Conservation (phyloP, 208 protist species). For the Acanthamoeba sp. region DNA sequence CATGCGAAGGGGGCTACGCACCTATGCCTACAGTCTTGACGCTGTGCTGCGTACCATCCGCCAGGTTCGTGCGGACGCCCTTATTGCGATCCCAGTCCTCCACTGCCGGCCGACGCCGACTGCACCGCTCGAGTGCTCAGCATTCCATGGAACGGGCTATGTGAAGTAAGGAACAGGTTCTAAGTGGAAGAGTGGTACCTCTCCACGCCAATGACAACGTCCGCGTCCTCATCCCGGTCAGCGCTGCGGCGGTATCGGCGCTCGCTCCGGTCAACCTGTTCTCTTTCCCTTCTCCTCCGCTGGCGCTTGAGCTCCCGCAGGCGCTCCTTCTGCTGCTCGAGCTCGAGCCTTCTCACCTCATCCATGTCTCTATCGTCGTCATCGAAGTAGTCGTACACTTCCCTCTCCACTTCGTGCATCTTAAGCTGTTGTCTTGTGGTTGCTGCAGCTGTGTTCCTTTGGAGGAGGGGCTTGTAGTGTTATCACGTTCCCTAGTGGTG, state of each 20-base stretch:
- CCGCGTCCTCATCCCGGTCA: background rate
- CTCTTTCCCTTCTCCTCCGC: background rate
- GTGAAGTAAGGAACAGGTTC: too few species aligned
- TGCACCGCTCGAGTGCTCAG: background rate
- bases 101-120: background rate
- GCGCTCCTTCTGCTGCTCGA: background rate
- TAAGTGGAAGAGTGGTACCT: too few species aligned
- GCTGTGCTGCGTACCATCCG: background rate
- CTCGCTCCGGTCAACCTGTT: background rate
- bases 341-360: background rate
- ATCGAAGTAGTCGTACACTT: slow-evolving; percentile 1
- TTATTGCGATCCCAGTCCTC: slow-evolving; percentile 32
- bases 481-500: background rate
- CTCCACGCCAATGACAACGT: background rate
- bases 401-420: slow-evolving; percentile 27
- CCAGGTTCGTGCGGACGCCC: background rate
- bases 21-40: slow-evolving; percentile 4
- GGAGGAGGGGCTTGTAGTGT: background rate
- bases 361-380: background rate
- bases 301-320: background rate
- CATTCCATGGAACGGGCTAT: background rate
- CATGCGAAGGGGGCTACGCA: background rate
- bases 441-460: background rate
- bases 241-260: background rate
- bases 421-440: background rate